phyloP scores from a whole-genome alignment of 2,329 filamentous ascomycete genomes.

The Sporothrix inflata region DNA sequence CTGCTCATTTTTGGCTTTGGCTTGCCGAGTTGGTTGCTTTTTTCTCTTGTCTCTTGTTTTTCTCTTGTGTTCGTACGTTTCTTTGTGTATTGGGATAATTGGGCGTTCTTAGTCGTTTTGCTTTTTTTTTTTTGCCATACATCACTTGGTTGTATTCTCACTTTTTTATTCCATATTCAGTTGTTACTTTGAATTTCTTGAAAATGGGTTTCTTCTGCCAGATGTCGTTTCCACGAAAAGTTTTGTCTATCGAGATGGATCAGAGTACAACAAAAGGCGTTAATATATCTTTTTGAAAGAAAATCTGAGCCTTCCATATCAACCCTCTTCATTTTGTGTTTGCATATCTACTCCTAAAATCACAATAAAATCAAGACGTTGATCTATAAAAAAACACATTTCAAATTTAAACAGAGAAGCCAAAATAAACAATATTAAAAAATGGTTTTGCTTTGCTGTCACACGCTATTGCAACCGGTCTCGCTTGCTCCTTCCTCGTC shows the following conservation, averaged over 20 bases:
- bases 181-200: not conserved
- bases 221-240: no score
- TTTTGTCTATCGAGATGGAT: no score
- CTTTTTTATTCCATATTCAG: not conserved
- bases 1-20: constrained; percentile 10
- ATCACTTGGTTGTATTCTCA: constrained; percentile 7
- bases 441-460: no score
- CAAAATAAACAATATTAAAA: no score
- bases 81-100: not conserved
- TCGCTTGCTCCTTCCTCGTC: constrained; percentile 10
- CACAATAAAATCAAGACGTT: no score
- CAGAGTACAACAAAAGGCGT: no score
- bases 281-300: no score
- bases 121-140: not conserved
- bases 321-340: no score
- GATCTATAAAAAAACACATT: no score
- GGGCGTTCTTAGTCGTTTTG: constrained; percentile 18
- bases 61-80: not conserved
- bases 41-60: not conserved
- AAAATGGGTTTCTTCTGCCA: not conserved
- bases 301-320: no score
- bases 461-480: not conserved
- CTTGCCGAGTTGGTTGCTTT: constrained; percentile 6
- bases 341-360: no score
- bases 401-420: no score